Evolutionary conservation across 2,329 filamentous ascomycete genomes (phyloP), one percentile per base, ranked within the genome.

Genomic region (Nemania sp.): DNA sequence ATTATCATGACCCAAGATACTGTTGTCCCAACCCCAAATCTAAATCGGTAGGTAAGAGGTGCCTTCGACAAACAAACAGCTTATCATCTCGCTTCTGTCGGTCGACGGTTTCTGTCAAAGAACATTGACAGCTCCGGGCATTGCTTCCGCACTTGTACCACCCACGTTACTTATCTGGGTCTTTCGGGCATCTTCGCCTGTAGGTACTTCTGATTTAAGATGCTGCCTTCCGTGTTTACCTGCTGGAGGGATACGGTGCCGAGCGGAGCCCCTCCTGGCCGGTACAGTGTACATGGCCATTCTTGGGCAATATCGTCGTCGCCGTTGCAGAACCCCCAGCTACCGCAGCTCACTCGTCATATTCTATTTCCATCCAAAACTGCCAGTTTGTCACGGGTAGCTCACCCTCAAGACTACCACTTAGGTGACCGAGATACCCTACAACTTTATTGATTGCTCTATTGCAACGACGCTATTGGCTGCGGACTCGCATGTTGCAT

Each of bases 301-400:
- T 29, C 25, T 48, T 51, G 42, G 45, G 48, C 17, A 53, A 50
- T 48, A 12, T 39, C n/a, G 7, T 48, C 18, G 15, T 56, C 54
- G 46, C 60, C 18, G 15, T 56, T 54, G 46, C 60, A 53, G 49
- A 52, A 57, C 57, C 60, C 57, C 60, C 57, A 45, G 60, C 53
- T 60, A 51, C 54, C 57, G 53, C 57, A 51, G 35, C 49, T 54
- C 42, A 57, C 57, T 46, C 37, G 34, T 39, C n/a, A n/a, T n/a
- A n/a, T 52, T 37, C 20, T 49, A 42, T 42, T 42, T 9, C 18
- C 39, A 42, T 42, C n/a, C 5, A 10, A 42, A 42, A 20, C 39
- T 7, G n/a, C n/a, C n/a, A n/a, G 11, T 17, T 20, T 42, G 39
- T 17, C 18, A 17, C 46, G 43, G 43, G 21, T 53, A 52, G 39